Evolutionary conservation across 208 protist genomes (phyloP).

Genomic region (Entamoeba dispar): DNA sequence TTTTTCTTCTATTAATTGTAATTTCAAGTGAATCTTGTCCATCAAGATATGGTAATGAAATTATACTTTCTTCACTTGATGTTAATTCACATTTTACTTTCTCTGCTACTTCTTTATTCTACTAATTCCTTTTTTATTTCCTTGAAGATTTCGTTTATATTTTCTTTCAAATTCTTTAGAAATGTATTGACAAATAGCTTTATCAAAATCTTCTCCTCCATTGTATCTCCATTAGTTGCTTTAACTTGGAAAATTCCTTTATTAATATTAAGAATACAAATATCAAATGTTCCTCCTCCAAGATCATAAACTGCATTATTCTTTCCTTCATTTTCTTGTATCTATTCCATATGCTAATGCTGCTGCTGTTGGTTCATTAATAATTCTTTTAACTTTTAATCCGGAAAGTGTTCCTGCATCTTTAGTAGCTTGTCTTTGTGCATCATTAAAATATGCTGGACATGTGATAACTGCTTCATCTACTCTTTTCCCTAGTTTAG

Average conservation of each 20-base stretch:
- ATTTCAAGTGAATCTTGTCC: constrained; percentile 54
- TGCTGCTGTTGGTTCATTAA: constrained; percentile 53
- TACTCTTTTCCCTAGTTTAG: constrained; percentile 65
- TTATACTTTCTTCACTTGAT: constrained; percentile 52
- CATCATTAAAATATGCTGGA: too few species aligned
- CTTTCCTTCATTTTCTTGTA: constrained; percentile 37
- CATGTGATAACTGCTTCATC: constrained; percentile 81
- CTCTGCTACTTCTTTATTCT: constrained; percentile 80
- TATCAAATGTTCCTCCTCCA: constrained; percentile 91
- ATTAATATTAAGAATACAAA: constrained; percentile 77
- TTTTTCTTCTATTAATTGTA: constrained; percentile 60
- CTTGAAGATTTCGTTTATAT: constrained; percentile 59
- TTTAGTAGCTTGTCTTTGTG: too few species aligned
- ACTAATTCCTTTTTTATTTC: constrained; percentile 72
- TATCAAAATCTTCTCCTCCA: constrained; percentile 95
- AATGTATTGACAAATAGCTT: constrained; percentile 56
- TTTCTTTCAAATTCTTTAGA: constrained; percentile 50
- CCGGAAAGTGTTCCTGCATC: constrained; percentile 86
- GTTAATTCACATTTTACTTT: constrained; percentile 85
- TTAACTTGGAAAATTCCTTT: constrained; percentile 81
- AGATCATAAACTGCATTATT: constrained; percentile 67
- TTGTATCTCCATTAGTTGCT: constrained; percentile 86
- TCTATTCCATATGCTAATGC: constrained; percentile 46
- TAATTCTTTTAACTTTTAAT: constrained; percentile 65
- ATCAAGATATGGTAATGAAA: constrained; percentile 82